Conservation (phyloP, 192 early-diverging fungal species). For the Gigaspora rosea region DNA sequence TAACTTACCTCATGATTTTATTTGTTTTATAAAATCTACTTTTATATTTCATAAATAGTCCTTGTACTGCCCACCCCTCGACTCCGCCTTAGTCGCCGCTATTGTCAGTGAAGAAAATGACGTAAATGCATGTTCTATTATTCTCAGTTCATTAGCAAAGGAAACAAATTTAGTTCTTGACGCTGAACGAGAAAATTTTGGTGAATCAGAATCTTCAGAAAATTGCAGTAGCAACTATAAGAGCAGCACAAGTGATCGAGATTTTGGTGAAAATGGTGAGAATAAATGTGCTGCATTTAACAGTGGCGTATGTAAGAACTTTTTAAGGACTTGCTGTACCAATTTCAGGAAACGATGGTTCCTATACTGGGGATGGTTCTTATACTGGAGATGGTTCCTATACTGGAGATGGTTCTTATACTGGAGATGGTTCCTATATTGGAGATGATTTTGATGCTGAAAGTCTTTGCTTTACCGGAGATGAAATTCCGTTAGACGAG, state of each 20-base stretch:
- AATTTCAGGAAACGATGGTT: background rate
- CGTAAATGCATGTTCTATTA: background rate
- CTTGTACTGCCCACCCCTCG: slow-evolving; percentile 5
- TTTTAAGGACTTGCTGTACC: too few relatives aligned
- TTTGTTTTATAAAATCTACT: background rate
- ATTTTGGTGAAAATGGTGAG: background rate
- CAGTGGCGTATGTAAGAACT: too few relatives aligned
- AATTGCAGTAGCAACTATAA: background rate
- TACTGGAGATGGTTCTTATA: background rate
- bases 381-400: background rate
- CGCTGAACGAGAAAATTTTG: background rate
- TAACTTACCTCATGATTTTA: background rate
- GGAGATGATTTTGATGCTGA: slow-evolving; percentile 1
- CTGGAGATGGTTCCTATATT: background rate
- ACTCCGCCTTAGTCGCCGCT: slow-evolving; percentile 15
- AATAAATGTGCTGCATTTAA: too few relatives aligned
- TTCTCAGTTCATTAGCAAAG: slow-evolving; percentile 1
- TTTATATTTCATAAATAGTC: background rate
- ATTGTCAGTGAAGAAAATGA: background rate
- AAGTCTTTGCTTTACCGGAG: background rate
- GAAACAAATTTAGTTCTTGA: slow-evolving; percentile 16
- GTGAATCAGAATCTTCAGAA: background rate
- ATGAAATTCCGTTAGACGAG: slow-evolving; percentile 3
- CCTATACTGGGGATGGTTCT: background rate
- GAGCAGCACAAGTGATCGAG: background rate